Percentiles rank a stretch among this genome's conserved stretches.
These are phyloP conservation scores for Cajanus cajan DNA, from an alignment of 306 rosid species.

Conservation along the genomic window DNA sequence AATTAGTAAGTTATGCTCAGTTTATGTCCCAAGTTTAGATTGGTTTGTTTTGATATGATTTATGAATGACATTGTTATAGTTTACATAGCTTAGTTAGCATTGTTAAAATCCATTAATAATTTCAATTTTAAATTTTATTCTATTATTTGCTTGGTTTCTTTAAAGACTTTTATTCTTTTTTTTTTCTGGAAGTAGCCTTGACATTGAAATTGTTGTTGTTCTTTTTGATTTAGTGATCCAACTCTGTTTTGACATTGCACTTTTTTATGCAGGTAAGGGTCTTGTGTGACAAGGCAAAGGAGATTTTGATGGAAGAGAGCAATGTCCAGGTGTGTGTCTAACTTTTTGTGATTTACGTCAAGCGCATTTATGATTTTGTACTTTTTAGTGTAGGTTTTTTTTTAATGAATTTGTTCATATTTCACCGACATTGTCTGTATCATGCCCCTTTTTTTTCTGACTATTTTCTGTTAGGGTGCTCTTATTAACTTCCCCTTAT, in stretches of 20 bases:
- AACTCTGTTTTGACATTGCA: conserved; percentile 4
- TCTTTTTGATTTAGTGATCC: conserved; percentile 2
- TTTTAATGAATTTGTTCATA: background rate
- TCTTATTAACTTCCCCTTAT: background rate
- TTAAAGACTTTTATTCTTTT: background rate
- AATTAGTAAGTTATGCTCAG: background rate
- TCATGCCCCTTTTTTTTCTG: background rate
- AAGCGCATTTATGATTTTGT: background rate
- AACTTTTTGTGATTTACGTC: background rate
- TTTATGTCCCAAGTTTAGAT: background rate
- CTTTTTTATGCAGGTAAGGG: conserved; percentile 59
- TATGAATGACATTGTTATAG: background rate
- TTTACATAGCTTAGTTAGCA: background rate
- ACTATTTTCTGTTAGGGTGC: background rate
- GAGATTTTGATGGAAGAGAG: conserved; percentile 97
- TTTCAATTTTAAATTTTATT: conserved; percentile 8
- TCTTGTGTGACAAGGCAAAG: conserved; percentile 87
- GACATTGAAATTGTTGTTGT: background rate
- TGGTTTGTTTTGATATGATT: background rate
- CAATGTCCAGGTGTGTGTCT: conserved; percentile 78
- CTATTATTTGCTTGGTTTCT: background rate
- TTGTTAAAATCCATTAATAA: background rate
- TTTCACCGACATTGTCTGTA: background rate
- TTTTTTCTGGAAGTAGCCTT: background rate
- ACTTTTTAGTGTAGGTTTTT: background rate